Percentiles rank a stretch among this genome's conserved stretches.
Evolutionary conservation across 148 eudicot genomes (phyloP).

Genomic region (Dysphania ambrosioides): DNA sequence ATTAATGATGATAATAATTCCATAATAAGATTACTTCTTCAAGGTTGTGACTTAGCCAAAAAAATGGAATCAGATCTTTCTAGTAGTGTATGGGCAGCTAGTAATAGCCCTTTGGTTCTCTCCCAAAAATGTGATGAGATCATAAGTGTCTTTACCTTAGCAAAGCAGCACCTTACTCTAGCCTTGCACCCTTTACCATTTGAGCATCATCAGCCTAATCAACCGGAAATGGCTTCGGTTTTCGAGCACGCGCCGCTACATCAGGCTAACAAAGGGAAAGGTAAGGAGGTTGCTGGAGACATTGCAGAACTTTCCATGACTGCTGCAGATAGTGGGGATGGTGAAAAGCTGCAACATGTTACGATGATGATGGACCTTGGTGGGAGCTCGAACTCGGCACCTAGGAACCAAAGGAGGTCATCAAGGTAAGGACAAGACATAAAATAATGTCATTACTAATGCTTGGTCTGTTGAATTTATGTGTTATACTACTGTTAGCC

Average conservation of each 20-base stretch:
- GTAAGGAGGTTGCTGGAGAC: slow-evolving; percentile 17
- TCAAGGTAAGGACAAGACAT: slow-evolving; percentile 17
- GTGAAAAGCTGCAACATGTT: slow-evolving; percentile 16
- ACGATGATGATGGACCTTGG: slow-evolving; percentile 7
- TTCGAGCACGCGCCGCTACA: not conserved
- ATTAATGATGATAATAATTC: slow-evolving; percentile 13
- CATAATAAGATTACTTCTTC: slow-evolving; percentile 19
- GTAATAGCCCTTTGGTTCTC: slow-evolving; percentile 22
- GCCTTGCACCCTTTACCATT: not conserved
- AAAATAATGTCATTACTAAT: no score
- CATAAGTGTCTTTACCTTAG: slow-evolving; percentile 28
- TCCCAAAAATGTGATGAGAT: slow-evolving; percentile 44
- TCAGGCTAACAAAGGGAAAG: not conserved
- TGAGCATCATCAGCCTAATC: not conserved
- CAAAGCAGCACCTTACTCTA: slow-evolving; percentile 25
- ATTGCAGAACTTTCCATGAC: not conserved
- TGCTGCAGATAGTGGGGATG: slow-evolving; percentile 4
- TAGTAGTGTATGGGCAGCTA: slow-evolving; percentile 19
- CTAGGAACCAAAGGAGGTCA: not conserved
- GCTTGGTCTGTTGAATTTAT: no score
- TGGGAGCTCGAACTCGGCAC: slow-evolving; percentile 16
- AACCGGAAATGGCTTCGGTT: slow-evolving; percentile 2
- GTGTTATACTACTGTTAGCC: no score
- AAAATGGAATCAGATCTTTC: slow-evolving; percentile 43
- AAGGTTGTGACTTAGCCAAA: slow-evolving; percentile 50